Evolutionary conservation across 2,329 filamentous ascomycete species (phyloP), one percentile per base, ranked within the genome.

Genomic region (Aquanectria penicillioides): DNA sequence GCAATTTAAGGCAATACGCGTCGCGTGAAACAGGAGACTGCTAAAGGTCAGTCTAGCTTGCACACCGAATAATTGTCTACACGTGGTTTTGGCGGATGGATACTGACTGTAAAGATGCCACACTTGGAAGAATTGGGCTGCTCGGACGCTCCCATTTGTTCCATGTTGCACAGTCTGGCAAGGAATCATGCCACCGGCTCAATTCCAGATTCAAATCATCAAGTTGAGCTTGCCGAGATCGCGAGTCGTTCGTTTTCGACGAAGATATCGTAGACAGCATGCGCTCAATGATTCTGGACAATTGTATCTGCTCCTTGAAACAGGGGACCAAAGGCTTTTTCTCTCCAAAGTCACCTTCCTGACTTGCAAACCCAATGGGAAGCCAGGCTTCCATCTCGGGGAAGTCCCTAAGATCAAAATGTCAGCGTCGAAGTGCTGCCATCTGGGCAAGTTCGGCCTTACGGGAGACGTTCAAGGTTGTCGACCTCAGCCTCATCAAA

Each of bases 401-500:
- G 15, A 52, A 52, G 28, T 52, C 49, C 3, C 49, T 52, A 12
- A 11, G 4, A 11, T 29, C 37, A 29, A n/a, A 11, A 18, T 26
- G n/a, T n/a, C 12, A 17, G 34, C n/a, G 11, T 26, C 25, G 13
- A 56, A 31, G 7, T 59, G 11, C 12, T 28, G 12, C 22, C 4
- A 29, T n/a, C 7, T 17, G 8, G 40, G 25, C 13, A 2, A 2
- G 9, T n/a, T 9, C 5, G 5, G 22, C 12, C 25, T 55, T 47
- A 55, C 51, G 51, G 51, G 7, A 47, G 51, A n/a, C 31, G 23
- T 12, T 55, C 51, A 3, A 55, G 31, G 3, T 3, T 20, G 13
- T 55, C 33, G 18, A 55, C 65, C 28, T 67, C 59, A 7, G 52
- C 61, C 10, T 55, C 62, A 2, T 62, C 50, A 10, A 60, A 53